Percentiles rank a stretch among this genome's conserved stretches.
These are phyloP conservation scores for Cyclostephanos invisitatus DNA, from an alignment of 108 stramenopile genomes.

Conservation along the genomic window DNA sequence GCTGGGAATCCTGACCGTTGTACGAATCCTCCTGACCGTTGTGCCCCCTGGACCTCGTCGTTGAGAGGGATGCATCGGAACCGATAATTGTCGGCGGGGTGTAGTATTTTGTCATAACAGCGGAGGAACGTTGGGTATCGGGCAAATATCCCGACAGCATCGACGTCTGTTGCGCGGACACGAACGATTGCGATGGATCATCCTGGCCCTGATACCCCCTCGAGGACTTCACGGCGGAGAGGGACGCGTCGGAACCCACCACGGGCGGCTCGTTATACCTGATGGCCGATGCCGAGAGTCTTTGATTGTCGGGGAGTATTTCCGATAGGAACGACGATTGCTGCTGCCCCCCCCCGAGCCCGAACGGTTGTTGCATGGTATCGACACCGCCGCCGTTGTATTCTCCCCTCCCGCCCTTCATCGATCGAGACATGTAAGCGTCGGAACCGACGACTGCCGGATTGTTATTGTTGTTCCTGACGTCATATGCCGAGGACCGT, in stretches of 20 bases:
- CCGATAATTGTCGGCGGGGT: neutral
- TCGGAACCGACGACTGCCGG: conserved; percentile 10
- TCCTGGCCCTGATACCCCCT: neutral
- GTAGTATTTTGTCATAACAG: neutral
- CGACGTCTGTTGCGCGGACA: conserved; percentile 1
- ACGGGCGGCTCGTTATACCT: conserved; percentile 6
- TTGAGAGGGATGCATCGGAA: conserved; percentile 3
- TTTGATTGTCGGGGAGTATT: neutral
- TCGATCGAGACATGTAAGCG: neutral
- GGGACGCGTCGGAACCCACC: conserved; percentile 17
- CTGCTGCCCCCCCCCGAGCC: neutral
- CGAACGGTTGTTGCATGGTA: neutral
- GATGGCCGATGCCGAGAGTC: neutral
- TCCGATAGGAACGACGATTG: neutral
- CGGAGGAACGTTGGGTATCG: neutral
- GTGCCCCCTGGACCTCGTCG: neutral
- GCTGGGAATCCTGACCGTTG: neutral
- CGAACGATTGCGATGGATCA: neutral
- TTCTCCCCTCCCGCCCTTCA: neutral
- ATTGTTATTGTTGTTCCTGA: neutral
- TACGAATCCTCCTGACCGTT: neutral
- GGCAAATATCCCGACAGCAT: neutral
- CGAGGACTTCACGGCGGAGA: neutral
- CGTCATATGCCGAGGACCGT: neutral
- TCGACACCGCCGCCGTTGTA: too few relatives aligned